Evolutionary conservation across 2,329 filamentous ascomycete genomes (phyloP).

Genomic region (Verticillium nonalfalfae): DNA sequence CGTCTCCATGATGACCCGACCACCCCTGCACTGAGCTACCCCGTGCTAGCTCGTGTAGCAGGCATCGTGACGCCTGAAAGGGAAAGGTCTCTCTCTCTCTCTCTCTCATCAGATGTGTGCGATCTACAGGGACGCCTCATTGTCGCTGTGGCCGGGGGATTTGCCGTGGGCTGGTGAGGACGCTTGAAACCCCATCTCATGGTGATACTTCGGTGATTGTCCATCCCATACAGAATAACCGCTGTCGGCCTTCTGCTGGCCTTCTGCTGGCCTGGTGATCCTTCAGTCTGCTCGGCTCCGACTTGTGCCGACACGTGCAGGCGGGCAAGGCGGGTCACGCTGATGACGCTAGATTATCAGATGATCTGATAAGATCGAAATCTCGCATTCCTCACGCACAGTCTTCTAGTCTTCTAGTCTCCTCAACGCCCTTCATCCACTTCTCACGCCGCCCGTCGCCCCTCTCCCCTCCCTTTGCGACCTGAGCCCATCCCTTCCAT

Average conservation of each 20-base stretch:
- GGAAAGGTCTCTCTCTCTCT: not conserved
- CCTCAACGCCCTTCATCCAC: not conserved
- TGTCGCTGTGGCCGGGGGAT: no score
- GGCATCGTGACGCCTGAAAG: not conserved
- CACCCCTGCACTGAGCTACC: not conserved
- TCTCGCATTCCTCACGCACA: not conserved
- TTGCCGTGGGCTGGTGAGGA: no score
- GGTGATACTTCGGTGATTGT: no score
- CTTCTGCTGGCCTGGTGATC: no score
- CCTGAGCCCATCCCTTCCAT: slow-evolving; percentile 1
- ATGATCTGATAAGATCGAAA: slow-evolving; percentile 13
- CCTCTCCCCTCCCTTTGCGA: not conserved
- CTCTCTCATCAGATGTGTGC: not conserved
- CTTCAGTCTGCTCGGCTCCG: no score
- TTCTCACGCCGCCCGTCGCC: not conserved
- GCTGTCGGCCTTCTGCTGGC: no score
- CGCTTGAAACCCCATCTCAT: no score
- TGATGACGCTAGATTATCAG: slow-evolving; percentile 11
- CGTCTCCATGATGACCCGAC: not conserved
- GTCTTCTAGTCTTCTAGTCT: not conserved
- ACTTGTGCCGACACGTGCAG: not conserved
- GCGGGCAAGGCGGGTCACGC: not conserved
- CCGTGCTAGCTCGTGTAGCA: not conserved
- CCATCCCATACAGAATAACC: no score
- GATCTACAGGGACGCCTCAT: not conserved